Conservation (phyloP, 768 basidiomycete species). For the Pisolithus sp. region DNA sequence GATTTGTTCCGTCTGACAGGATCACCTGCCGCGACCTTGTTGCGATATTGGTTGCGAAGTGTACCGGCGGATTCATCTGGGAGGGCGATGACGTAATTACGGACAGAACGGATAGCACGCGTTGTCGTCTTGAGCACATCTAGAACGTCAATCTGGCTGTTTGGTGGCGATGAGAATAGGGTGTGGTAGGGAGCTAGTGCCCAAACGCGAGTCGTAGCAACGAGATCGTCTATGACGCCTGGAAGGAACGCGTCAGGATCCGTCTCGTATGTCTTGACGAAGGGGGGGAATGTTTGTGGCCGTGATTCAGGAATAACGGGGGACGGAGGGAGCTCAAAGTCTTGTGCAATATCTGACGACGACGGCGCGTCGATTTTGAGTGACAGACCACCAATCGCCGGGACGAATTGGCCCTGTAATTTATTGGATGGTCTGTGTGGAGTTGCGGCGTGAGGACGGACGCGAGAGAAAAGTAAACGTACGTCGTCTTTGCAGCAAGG, state of each 20-base stretch:
- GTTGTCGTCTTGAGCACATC: slow-evolving; percentile 73
- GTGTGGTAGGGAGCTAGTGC: slow-evolving; percentile 29
- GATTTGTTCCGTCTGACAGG: slow-evolving; percentile 22
- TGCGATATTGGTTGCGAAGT: slow-evolving; percentile 53
- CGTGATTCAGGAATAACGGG: slow-evolving; percentile 47
- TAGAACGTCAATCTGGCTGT: slow-evolving; percentile 51
- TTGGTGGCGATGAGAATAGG: not conserved
- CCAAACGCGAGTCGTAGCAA: slow-evolving; percentile 60
- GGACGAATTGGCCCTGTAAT: slow-evolving; percentile 58
- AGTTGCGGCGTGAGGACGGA: slow-evolving; percentile 2
- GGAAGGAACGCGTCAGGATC: slow-evolving; percentile 76
- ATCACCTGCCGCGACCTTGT: slow-evolving; percentile 33
- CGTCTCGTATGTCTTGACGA: slow-evolving; percentile 60
- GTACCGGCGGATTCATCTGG: slow-evolving; percentile 66
- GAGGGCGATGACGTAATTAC: slow-evolving; percentile 77
- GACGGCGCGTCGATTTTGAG: slow-evolving; percentile 27
- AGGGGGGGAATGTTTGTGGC: slow-evolving; percentile 42
- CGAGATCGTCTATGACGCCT: slow-evolving; percentile 70
- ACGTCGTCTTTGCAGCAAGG: slow-evolving; percentile 66
- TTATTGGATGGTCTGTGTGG: slow-evolving; percentile 38
- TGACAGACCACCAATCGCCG: slow-evolving; percentile 63
- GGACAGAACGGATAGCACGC: slow-evolving; percentile 70
- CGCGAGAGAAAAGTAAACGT: slow-evolving; percentile 25
- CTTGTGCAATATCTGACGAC: slow-evolving; percentile 35
- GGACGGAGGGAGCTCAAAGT: slow-evolving; percentile 66